A percentile compares a stretch with the other conserved stretches of the same genome.
Evolutionary conservation across 2,329 filamentous ascomycete species (phyloP).

Genomic region (Cercospora nicotianae): DNA sequence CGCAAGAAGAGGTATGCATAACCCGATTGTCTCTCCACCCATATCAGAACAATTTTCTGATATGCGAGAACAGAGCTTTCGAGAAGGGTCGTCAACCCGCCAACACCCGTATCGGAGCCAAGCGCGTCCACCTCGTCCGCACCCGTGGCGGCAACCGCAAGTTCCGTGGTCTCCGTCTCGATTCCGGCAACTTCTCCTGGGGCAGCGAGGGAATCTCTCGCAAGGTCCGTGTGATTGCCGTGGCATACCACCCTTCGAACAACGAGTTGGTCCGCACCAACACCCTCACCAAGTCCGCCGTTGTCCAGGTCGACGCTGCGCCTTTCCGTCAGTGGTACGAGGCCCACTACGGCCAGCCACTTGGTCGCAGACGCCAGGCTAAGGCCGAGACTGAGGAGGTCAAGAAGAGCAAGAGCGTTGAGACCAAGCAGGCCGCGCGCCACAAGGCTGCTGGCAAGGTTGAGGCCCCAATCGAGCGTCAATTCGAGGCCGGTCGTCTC

Average conservation of each 20-base stretch:
- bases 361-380: constrained; percentile 88
- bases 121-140: constrained; percentile 95
- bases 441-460: constrained; percentile 86
- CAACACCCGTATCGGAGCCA: constrained; percentile 98
- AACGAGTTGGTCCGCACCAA: constrained; percentile 99
- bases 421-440: constrained; percentile 94
- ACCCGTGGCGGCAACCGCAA: constrained; percentile 99
- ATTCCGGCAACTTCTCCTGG: constrained; percentile 99
- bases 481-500: constrained; percentile 98
- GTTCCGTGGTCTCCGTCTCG: constrained; percentile 98
- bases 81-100: constrained; percentile 99
- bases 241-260: constrained; percentile 99
- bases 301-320: constrained; percentile 97
- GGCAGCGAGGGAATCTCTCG: constrained; percentile 95
- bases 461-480: constrained; percentile 87
- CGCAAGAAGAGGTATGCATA: constrained; percentile 62
- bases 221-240: constrained; percentile 98
- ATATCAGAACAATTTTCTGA: constrained; percentile 58
- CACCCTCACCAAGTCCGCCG: constrained; percentile 98
- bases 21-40: constrained; percentile 57
- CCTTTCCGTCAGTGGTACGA: constrained; percentile 99
- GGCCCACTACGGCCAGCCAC: constrained; percentile 91
- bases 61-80: constrained; percentile 85
- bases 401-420: constrained; percentile 94
- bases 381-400: constrained; percentile 62